These are phyloP conservation scores for Lecanicillium sp. DNA, from an alignment of 2,329 filamentous ascomycete genomes.

Conservation along the genomic window DNA sequence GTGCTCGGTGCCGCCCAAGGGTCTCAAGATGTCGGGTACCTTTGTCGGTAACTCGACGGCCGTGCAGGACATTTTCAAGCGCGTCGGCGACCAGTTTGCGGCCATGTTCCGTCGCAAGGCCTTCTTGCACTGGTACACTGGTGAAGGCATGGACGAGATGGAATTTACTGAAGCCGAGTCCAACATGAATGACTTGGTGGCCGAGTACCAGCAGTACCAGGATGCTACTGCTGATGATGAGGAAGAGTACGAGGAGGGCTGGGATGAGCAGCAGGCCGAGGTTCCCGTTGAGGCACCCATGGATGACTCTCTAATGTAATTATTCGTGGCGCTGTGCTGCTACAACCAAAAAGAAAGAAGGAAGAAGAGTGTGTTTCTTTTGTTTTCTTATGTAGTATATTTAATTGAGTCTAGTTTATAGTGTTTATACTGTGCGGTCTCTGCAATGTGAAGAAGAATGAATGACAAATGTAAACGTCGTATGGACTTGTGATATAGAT, in stretches of 20 bases:
- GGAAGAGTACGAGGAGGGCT: conserved; percentile 70
- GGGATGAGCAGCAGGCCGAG: conserved; percentile 93
- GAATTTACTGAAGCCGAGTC: conserved; percentile 99
- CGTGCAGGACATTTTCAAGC: conserved; percentile 99
- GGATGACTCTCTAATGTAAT: background rate
- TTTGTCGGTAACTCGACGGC: conserved; percentile 99
- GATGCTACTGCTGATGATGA: conserved; percentile 95
- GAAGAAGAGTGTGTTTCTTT: no score
- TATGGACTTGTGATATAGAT: no score
- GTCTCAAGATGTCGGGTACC: conserved; percentile 97
- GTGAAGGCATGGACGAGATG: conserved; percentile 99
- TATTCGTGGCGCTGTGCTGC: no score
- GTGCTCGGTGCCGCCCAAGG: conserved; percentile 95
- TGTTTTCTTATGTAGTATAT: no score
- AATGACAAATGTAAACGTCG: no score
- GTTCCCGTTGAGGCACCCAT: conserved; percentile 56
- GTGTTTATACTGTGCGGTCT: no score
- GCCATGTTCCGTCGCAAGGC: conserved; percentile 99
- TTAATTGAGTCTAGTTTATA: no score
- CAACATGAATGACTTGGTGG: conserved; percentile 99
- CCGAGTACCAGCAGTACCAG: conserved; percentile 99
- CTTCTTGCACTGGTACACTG: conserved; percentile 99
- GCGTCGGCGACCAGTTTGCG: conserved; percentile 98
- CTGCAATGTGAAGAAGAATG: no score
- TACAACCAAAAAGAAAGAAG: no score